A percentile compares a stretch with the other conserved stretches of the same genome.
phyloP scores from a whole-genome alignment of 2,329 filamentous ascomycete genomes.

The Pseudophaeomoniella oleicola region DNA sequence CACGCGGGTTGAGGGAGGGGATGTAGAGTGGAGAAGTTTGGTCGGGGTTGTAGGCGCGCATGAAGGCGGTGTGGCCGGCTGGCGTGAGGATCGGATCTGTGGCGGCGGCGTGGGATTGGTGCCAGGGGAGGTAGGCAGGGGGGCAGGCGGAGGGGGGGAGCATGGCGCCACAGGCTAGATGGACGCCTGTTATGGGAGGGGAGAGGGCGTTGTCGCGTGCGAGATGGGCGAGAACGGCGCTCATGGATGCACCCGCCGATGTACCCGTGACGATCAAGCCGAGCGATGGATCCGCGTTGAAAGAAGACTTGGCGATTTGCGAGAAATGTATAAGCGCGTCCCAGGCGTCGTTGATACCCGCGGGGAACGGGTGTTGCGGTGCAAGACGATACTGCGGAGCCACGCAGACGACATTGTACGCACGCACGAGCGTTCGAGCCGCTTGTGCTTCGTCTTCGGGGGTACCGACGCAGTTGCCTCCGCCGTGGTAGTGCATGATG shows the following conservation, averaged over 20 bases:
- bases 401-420: slow-evolving; percentile 10
- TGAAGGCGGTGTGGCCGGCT: background rate
- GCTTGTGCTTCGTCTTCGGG: slow-evolving; percentile 12
- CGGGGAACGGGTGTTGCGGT: slow-evolving; percentile 11
- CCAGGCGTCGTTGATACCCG: slow-evolving; percentile 11
- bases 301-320: slow-evolving; percentile 19
- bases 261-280: slow-evolving; percentile 37
- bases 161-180: background rate
- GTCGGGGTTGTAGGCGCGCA: background rate
- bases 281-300: slow-evolving; percentile 25
- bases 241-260: slow-evolving; percentile 26
- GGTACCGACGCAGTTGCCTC: slow-evolving; percentile 13
- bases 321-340: slow-evolving; percentile 14
- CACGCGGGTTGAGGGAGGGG: background rate
- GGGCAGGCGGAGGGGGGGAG: slow-evolving; percentile 16
- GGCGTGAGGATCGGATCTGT: background rate
- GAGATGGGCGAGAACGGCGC: background rate
- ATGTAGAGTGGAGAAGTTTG: background rate
- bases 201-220: slow-evolving; percentile 4
- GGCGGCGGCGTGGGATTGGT: background rate
- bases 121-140: background rate
- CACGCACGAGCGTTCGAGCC: slow-evolving; percentile 10
- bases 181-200: slow-evolving; percentile 29
- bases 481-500: slow-evolving; percentile 13
- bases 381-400: slow-evolving; percentile 10